Base-by-base conservation (phyloP, 495 filamentous ascomycete species). In the Aspergillus incahuasiensis region DNA sequence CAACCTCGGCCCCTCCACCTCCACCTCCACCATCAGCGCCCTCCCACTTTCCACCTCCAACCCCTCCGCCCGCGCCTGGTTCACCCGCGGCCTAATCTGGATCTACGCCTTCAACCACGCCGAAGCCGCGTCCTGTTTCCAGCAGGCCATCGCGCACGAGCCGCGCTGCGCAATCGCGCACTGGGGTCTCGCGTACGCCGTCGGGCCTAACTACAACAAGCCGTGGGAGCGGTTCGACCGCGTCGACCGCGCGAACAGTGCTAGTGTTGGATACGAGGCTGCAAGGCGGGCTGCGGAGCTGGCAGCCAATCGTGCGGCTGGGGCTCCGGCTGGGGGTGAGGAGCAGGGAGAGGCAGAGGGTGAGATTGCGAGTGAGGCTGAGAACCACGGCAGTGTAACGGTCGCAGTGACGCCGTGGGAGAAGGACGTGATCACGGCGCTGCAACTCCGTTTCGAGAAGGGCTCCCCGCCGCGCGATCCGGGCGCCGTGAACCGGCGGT, bases 181-280 rank as follows among this genome's bases (percentile, higher is more conserved):
- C 51, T 89, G 86, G 86, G 86, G 86, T 0, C 65, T 86, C 3
- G 83, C 86, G 0, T 87, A 81, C 59, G 63, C 80, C 1, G 61
- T 86, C 1, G 86, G 86, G 0, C 85, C 86, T 1, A 88, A 89
- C 55, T 89, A 88, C 68, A 88, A 89, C 60, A 88, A 88, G 63
- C 83, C 85, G 0, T 89, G 86, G 86, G 71, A 80, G 3, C 64
- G 78, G 19, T 88, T 88, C 55, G 86, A 87, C 52, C 71, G 5
- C 20, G 20, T n/a, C 12, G 86, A 89, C 40, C 66, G 83, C 4
- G 62, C 71, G 9, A 45, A 40, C 0, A 80, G 68, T 2, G 68
- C 83, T 22, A 65, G 62, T 1, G 64, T 71, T 28, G 77, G 80
- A 1, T 69, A 77, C 49, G 34, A 50, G 0, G 80, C 81, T 0